Base-by-base conservation (phyloP, 2,329 filamentous ascomycete genomes). In the Botrytis squamosa region DNA sequence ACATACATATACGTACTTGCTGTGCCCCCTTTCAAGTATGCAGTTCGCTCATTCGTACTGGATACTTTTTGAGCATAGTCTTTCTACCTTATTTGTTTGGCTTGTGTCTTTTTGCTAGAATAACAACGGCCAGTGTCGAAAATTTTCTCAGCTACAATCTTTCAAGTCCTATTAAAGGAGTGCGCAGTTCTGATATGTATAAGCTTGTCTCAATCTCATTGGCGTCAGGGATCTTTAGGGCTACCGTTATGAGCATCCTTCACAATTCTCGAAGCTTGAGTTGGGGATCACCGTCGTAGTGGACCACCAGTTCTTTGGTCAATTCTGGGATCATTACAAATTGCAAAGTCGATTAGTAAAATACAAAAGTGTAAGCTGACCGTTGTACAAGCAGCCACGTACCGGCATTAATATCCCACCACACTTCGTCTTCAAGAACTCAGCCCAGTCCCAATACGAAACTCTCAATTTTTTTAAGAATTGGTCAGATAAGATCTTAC, bases 311-410 rank as follows among this genome's bases (percentile, higher is more conserved):
- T 42, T 25, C 42, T 33, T 69, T 40, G 66, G 49, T 44, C 46
- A 46, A 36, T 42, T 42, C 22, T 52, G 12, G 33, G 25, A 66
- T 33, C 33, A 72, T 72, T 29, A 67, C 70, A 67, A 67, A 72
- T 42, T n/a, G 40, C 20, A 38, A 66, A 71, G 67, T 25, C 46
- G 49, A 72, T 67, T 66, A 72, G 25, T 72, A 67, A 72, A 66
- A 57, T n/a, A 29, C 46, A 40, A 57, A 18, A 44, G 40, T 33
- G 62, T 72, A 72, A 72, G 70, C 60, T 72, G 70, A 72, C 70
- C 18, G 25, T 66, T 44, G 44, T n/a, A 67, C 46, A 57, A 57
- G 36, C 46, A 42, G 29, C 42, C 68, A 70, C 55, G 46, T 57
- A 36, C 33, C 40, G 66, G 46, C 36, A 46, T 62, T 29, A 46